Conservation (phyloP, 805 yeast species). For the Tetrapisispora namnaoensis region DNA sequence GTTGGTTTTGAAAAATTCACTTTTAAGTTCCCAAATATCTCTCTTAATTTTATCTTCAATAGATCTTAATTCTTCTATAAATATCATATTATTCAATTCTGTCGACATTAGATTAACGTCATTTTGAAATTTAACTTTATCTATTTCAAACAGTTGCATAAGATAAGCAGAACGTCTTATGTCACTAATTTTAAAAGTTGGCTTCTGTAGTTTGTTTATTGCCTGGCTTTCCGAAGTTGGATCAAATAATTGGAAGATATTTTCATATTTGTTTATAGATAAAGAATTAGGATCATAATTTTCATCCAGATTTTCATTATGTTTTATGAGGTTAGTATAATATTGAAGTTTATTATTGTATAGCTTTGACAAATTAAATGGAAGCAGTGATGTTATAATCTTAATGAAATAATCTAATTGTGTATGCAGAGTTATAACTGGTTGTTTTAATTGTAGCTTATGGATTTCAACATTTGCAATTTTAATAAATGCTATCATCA, state of each 20-base stretch:
- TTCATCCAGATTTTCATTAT: too few species aligned
- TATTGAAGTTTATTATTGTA: too few species aligned
- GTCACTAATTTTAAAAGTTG: conserved; percentile 46
- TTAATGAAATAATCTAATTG: conserved; percentile 21
- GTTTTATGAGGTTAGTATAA: too few species aligned
- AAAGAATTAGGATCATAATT: too few species aligned
- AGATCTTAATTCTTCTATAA: conserved; percentile 11
- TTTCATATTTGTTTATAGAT: too few species aligned
- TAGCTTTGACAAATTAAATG: too few species aligned
- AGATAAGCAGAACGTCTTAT: conserved; percentile 44
- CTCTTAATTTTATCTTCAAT: conserved; percentile 9
- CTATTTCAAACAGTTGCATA: conserved; percentile 40
- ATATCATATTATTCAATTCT: conserved; percentile 12
- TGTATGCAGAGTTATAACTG: conserved; percentile 11
- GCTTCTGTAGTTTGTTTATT: conserved; percentile 13
- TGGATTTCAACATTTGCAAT: conserved; percentile 43
- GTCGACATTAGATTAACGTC: conserved; percentile 34
- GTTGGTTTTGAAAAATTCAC: conserved; percentile 30
- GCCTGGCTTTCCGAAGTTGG: too few species aligned
- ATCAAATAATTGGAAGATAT: too few species aligned
- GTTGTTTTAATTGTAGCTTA: conserved; percentile 27
- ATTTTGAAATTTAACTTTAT: conserved; percentile 41
- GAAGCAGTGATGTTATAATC: conserved; percentile 4
- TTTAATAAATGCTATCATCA: conserved; percentile 44
- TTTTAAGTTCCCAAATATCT: conserved; percentile 24